Conservation (phyloP, 495 filamentous ascomycete genomes). For the Evansstolkia leycettana region DNA sequence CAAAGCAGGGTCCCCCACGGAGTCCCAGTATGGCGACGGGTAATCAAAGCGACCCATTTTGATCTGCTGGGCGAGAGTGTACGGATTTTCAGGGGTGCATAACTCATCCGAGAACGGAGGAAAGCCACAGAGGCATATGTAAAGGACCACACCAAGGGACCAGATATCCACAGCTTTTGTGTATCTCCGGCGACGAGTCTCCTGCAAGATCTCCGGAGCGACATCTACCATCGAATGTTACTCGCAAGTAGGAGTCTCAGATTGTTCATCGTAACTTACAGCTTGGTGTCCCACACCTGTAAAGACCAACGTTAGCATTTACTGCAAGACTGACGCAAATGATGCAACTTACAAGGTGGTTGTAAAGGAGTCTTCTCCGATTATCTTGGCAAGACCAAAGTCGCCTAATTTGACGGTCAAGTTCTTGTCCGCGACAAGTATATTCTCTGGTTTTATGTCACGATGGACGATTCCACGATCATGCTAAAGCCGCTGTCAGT, state of each 20-base stretch:
- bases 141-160: constrained; percentile 96
- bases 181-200: constrained; percentile 67
- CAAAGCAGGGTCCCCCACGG: constrained; percentile 76
- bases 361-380: constrained; percentile 96
- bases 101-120: constrained; percentile 96
- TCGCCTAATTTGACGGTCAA: constrained; percentile 87
- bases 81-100: constrained; percentile 63
- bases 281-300: constrained; percentile 82
- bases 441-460: constrained; percentile 98
- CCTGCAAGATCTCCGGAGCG: constrained; percentile 86
- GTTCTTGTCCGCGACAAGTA: constrained; percentile 73
- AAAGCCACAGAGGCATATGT: constrained; percentile 97
- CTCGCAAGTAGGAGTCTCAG: constrained; percentile 2
- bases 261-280: constrained; percentile 34
- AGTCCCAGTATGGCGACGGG: constrained; percentile 96
- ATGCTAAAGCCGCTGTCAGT: constrained; percentile 48
- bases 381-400: constrained; percentile 97
- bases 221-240: constrained; percentile 49
- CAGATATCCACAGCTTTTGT: constrained; percentile 93
- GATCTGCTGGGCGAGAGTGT: constrained; percentile 82
- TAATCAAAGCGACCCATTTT: constrained; percentile 82
- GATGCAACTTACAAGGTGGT: constrained; percentile 64
- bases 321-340: background rate
- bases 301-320: constrained; percentile 5
- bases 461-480: constrained; percentile 96